phyloP scores from a whole-genome alignment of 495 filamentous ascomycete species.

The Penicillium canariense region DNA sequence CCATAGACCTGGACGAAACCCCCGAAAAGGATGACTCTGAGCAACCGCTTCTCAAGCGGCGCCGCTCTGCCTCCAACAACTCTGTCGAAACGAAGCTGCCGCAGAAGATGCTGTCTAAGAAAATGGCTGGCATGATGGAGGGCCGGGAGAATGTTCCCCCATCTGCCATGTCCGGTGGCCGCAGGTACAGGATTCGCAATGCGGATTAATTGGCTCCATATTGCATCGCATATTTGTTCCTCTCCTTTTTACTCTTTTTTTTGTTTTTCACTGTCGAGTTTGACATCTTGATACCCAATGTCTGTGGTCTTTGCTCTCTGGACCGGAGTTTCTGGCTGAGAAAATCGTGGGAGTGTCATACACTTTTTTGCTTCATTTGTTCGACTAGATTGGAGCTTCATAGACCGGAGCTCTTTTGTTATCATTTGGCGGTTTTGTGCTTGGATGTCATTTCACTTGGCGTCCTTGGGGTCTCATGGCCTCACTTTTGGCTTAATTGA shows the following conservation, averaged over 20 bases:
- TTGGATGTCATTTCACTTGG: background rate
- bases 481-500: background rate
- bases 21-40: constrained; percentile 40
- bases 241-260: constrained; percentile 8
- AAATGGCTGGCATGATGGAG: constrained; percentile 45
- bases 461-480: background rate
- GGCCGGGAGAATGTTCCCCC: constrained; percentile 61
- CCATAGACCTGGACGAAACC: constrained; percentile 18
- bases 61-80: constrained; percentile 40
- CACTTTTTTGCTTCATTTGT: constrained; percentile 8
- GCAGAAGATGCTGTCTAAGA: constrained; percentile 46
- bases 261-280: constrained; percentile 4
- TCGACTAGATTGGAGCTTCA: constrained; percentile 6
- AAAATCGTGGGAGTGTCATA: constrained; percentile 13
- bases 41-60: constrained; percentile 52
- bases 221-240: background rate
- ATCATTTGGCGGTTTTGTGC: constrained; percentile 1
- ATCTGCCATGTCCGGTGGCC: constrained; percentile 27
- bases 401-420: background rate
- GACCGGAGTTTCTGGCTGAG: constrained; percentile 25
- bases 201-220: constrained; percentile 17
- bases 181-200: constrained; percentile 30
- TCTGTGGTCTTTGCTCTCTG: constrained; percentile 18
- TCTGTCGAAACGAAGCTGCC: constrained; percentile 39
- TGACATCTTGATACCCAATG: constrained; percentile 29